phyloP scores from a whole-genome alignment of 2,329 filamentous ascomycete species.

The Neonectria coccinea region DNA sequence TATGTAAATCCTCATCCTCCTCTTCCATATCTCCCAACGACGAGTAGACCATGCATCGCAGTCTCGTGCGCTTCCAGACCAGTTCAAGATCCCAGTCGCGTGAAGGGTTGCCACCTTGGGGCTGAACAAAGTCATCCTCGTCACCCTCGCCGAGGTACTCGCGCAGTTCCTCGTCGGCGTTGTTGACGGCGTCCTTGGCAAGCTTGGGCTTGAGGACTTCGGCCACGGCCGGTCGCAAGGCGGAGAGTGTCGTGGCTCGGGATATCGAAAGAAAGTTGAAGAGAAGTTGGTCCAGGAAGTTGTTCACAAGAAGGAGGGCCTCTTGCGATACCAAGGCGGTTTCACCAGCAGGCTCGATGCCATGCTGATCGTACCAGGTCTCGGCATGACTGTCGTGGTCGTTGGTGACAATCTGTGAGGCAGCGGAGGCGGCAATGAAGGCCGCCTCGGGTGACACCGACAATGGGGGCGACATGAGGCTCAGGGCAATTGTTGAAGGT shows the following conservation, averaged over 20 bases:
- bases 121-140: constrained; percentile 75
- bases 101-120: constrained; percentile 61
- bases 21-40: constrained; percentile 97
- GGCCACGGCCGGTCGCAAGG: constrained; percentile 82
- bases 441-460: constrained; percentile 80
- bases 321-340: constrained; percentile 78
- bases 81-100: constrained; percentile 89
- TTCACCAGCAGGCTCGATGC: constrained; percentile 73
- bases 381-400: constrained; percentile 82
- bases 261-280: constrained; percentile 89
- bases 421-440: constrained; percentile 89
- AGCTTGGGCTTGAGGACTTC: constrained; percentile 92
- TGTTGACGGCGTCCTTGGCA: constrained; percentile 84
- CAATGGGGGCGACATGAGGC: constrained; percentile 74
- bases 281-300: constrained; percentile 91
- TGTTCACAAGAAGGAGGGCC: constrained; percentile 85
- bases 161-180: constrained; percentile 86
- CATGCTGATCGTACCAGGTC: constrained; percentile 76
- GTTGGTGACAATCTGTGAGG: constrained; percentile 91
- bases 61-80: constrained; percentile 91
- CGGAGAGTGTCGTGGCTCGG: constrained; percentile 79
- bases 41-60: constrained; percentile 98
- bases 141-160: constrained; percentile 87
- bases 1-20: constrained; percentile 92
- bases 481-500: constrained; percentile 69